These are phyloP conservation scores for Prototheca wickerhamii DNA, from an alignment of 163 green algal species.

Conservation along the genomic window DNA sequence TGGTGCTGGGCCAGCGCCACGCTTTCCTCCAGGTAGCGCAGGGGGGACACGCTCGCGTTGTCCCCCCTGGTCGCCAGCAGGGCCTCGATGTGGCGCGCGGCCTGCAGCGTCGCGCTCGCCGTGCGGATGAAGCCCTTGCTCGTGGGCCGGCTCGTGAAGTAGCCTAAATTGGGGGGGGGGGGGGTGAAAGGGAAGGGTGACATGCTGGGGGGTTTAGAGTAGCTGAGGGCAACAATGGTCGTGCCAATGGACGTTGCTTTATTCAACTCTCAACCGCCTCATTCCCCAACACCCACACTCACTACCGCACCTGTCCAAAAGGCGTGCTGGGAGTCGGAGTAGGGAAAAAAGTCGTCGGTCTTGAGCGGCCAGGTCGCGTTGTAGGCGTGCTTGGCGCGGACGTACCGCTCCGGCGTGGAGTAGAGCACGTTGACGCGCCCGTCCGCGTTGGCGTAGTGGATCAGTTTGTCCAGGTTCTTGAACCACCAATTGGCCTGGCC, in stretches of 20 bases:
- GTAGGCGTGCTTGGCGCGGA: slow-evolving; percentile 56
- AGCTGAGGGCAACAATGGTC: neutral
- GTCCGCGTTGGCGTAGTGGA: slow-evolving; percentile 61
- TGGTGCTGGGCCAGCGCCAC: slow-evolving; percentile 52
- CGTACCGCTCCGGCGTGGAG: slow-evolving; percentile 68
- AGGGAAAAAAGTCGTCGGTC: slow-evolving; percentile 84
- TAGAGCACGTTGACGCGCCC: slow-evolving; percentile 70
- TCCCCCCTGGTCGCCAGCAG: slow-evolving; percentile 2
- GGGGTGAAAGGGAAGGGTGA: neutral
- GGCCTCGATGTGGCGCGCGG: slow-evolving; percentile 48
- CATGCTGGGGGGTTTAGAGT: neutral
- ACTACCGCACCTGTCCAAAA: slow-evolving; percentile 71
- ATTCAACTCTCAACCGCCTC: too few species aligned
- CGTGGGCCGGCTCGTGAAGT: slow-evolving; percentile 74
- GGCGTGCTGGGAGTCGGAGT: slow-evolving; percentile 64
- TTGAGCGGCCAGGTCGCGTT: slow-evolving; percentile 63
- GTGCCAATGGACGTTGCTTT: neutral
- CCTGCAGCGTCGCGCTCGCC: slow-evolving; percentile 50
- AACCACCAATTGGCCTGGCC: slow-evolving; percentile 55
- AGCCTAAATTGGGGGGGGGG: too few species aligned
- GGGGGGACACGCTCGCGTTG: neutral
- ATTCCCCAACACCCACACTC: neutral
- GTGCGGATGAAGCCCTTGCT: slow-evolving; percentile 60
- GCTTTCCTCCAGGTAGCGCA: slow-evolving; percentile 34
- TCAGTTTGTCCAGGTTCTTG: slow-evolving; percentile 79